Percentiles rank a stretch among this genome's conserved stretches.
These are phyloP conservation scores for Cytospora piceicola DNA, from an alignment of 2,329 filamentous ascomycete genomes.

Conservation along the genomic window DNA sequence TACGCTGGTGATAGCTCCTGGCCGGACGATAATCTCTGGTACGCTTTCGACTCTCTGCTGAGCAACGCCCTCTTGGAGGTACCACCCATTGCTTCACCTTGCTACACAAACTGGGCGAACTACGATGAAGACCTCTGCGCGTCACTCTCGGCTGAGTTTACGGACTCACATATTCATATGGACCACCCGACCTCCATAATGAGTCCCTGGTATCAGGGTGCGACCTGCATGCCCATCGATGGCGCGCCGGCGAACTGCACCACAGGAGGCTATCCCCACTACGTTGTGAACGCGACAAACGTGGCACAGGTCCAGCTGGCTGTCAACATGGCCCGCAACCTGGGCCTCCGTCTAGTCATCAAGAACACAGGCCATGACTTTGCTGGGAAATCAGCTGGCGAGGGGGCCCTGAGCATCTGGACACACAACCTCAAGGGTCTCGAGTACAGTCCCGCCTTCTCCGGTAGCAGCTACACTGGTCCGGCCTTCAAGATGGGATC, in stretches of 20 bases:
- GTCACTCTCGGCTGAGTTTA: slow-evolving; percentile 43
- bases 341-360: slow-evolving; percentile 54
- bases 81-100: slow-evolving; percentile 55
- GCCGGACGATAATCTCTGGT: slow-evolving; percentile 53
- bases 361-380: slow-evolving; percentile 59
- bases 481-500: slow-evolving; percentile 59
- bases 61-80: slow-evolving; percentile 55
- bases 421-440: slow-evolving; percentile 43
- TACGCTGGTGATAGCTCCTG: slow-evolving; percentile 57
- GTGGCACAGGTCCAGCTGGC: slow-evolving; percentile 51
- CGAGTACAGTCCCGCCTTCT: slow-evolving; percentile 38
- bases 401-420: slow-evolving; percentile 44
- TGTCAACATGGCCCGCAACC: slow-evolving; percentile 50
- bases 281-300: slow-evolving; percentile 46
- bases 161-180: slow-evolving; percentile 39
- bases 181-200: slow-evolving; percentile 23
- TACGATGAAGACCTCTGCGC: slow-evolving; percentile 47
- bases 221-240: slow-evolving; percentile 41
- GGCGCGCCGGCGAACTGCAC: slow-evolving; percentile 39
- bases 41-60: slow-evolving; percentile 54
- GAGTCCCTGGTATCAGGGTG: slow-evolving; percentile 26
- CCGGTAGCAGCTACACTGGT: slow-evolving; percentile 43
- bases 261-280: slow-evolving; percentile 48
- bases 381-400: slow-evolving; percentile 43
- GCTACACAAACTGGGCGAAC: slow-evolving; percentile 52